phyloP scores from a whole-genome alignment of 306 rosid species.

The Sphenostylis stenocarpa region DNA sequence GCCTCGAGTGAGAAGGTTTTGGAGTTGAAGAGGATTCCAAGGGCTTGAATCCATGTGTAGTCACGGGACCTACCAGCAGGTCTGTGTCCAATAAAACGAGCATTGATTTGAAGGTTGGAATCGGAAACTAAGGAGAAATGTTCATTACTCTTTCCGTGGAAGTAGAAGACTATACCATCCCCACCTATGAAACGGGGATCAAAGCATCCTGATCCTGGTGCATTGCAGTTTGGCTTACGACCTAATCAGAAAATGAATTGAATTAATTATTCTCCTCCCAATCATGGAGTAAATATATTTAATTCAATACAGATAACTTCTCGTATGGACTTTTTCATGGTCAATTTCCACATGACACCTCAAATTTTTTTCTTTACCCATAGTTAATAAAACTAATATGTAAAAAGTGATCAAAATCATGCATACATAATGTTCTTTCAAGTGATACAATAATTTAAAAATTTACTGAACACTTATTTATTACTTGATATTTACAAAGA shows the following conservation, averaged over 20 bases:
- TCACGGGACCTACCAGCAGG: conserved; percentile 29
- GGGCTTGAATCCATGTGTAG: conserved; percentile 52
- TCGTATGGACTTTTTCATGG: too few relatives aligned
- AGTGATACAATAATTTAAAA: too few relatives aligned
- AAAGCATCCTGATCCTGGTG: conserved; percentile 52
- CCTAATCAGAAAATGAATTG: neutral
- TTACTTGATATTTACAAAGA: too few relatives aligned
- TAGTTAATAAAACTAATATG: too few relatives aligned
- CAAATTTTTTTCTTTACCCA: too few relatives aligned
- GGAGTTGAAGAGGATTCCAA: conserved; percentile 38
- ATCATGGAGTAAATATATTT: neutral
- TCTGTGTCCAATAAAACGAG: conserved; percentile 48
- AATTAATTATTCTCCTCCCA: neutral
- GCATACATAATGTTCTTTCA: too few relatives aligned
- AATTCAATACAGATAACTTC: too few relatives aligned
- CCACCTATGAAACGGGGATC: conserved; percentile 59
- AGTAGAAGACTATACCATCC: conserved; percentile 52
- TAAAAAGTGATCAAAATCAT: too few relatives aligned
- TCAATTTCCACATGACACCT: too few relatives aligned
- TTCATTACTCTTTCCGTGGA: conserved; percentile 50
- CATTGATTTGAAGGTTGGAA: conserved; percentile 47
- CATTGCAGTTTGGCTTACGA: conserved; percentile 53
- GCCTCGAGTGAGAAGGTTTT: conserved; percentile 45
- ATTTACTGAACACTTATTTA: neutral
- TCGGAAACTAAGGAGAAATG: conserved; percentile 47